Base-by-base conservation (phyloP, 2,329 filamentous ascomycete species). In the Fusarium bactridioides region DNA sequence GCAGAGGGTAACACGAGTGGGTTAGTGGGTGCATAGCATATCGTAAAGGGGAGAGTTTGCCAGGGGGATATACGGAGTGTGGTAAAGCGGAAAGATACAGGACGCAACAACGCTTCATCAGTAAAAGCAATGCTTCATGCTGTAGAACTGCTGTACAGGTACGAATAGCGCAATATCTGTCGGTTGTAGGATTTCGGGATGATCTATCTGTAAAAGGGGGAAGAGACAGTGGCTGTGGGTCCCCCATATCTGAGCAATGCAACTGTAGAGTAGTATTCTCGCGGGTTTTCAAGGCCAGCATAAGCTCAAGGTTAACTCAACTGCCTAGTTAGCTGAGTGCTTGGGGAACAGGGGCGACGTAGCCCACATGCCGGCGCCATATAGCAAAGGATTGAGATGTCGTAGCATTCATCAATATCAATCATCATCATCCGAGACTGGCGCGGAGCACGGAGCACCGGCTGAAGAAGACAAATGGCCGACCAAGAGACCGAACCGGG, bases 401-500 rank as follows among this genome's bases (percentile, higher is more conserved):
- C 31, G 58, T 51, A 43, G 54, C 58, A 54, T 73, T 48, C 59
- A 70, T 64, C 62, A 58, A 59, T 35, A 66, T 64, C 55, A 57
- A 43, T 54, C 51, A 64, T 47, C 37, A 67, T 69, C 40, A 69
- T 68, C 66, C 66, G 64, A 64, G 64, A 69, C 53, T 69, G 64
- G 64, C 44, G 64, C 58, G 64, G 64, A 53, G 64, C 50, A 69
- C 66, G 65, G 57, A 58, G 60, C 67, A 67, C 59, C 61, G 57
- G 69, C 61, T 70, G 56, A 64, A 66, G 67, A 64, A 73, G 61
- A 61, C 75, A 72, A 76, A 76, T 63, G 63, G 65, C 74, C 74
- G 74, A 75, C 74, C 67, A 76, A 72, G 73, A 69, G 63, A 56
- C 74, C 74, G 74, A 76, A 63, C 68, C 69, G 72, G 74, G 74